Evolutionary conservation across 768 basidiomycete species (phyloP).

Genomic region (Amanita inopinata): DNA sequence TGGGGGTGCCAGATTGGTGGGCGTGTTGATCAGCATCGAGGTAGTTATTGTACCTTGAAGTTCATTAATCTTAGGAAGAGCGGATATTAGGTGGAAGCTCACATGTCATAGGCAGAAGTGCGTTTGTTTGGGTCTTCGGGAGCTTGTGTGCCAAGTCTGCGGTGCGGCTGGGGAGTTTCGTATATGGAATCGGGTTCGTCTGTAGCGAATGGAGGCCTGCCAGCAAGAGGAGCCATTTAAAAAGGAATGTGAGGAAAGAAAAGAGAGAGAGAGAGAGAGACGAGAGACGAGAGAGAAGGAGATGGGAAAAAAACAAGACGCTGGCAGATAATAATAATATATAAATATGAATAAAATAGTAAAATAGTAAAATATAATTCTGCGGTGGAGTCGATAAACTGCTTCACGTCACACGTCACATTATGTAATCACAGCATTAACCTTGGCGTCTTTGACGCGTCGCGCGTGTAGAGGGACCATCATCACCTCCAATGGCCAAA

Average conservation of each 20-base stretch:
- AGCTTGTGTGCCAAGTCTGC: slow-evolving; percentile 34
- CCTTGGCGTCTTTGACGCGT: slow-evolving; percentile 1
- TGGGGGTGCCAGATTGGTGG: slow-evolving; percentile 45
- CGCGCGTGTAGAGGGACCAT: too few relatives aligned
- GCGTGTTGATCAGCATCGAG: slow-evolving; percentile 27
- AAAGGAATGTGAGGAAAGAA: slow-evolving; percentile 6
- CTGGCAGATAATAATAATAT: too few relatives aligned
- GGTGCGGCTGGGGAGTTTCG: slow-evolving; percentile 32
- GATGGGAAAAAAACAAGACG: not conserved
- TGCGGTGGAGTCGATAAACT: too few relatives aligned
- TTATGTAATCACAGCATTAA: slow-evolving; percentile 2
- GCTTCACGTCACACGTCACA: not conserved
- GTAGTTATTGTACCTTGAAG: slow-evolving; percentile 55
- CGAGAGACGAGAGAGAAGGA: not conserved
- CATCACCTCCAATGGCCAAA: slow-evolving; percentile 43
- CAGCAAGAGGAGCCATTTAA: slow-evolving; percentile 40
- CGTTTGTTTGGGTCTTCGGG: slow-evolving; percentile 44
- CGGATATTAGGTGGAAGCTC: slow-evolving; percentile 20
- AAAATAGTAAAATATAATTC: too few relatives aligned
- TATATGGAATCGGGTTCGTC: slow-evolving; percentile 59
- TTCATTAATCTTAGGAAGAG: slow-evolving; percentile 5
- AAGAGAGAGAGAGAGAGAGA: not conserved
- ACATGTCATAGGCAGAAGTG: slow-evolving; percentile 63
- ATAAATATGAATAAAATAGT: too few relatives aligned
- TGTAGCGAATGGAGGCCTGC: slow-evolving; percentile 58